phyloP scores from a whole-genome alignment of 1,284 basidiomycete genomes.

The Trichosporon sp. region DNA sequence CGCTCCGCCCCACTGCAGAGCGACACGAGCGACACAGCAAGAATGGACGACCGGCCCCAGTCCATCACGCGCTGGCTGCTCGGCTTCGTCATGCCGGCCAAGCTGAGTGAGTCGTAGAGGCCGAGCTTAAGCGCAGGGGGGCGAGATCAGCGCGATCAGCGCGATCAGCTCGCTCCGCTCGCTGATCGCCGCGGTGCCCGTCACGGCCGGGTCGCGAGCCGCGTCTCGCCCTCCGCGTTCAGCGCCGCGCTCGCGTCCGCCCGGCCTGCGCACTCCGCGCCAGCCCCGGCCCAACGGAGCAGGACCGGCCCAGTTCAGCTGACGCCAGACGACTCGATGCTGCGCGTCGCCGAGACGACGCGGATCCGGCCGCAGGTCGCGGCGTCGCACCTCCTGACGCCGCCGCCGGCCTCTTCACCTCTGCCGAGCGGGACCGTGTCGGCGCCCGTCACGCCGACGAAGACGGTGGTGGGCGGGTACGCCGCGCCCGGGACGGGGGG shows the following conservation, averaged over 20 bases:
- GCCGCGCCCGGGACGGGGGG: not conserved
- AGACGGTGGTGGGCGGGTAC: not conserved
- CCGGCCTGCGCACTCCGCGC: too few relatives aligned
- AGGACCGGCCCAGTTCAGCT: too few relatives aligned
- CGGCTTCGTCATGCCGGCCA: slow-evolving; percentile 11
- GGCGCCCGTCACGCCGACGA: not conserved
- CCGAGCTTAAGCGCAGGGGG: not conserved
- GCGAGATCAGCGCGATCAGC: not conserved
- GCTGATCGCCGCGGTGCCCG: too few relatives aligned
- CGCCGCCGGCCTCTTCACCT: not conserved
- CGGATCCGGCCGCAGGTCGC: not conserved
- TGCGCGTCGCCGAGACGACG: not conserved
- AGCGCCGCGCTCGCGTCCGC: too few relatives aligned
- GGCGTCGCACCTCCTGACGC: not conserved
- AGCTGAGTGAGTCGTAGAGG: not conserved
- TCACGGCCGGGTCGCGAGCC: too few relatives aligned
- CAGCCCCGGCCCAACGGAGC: too few relatives aligned
- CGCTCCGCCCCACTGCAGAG: not conserved
- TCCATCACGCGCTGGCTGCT: slow-evolving; percentile 15
- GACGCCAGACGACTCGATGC: slow-evolving; percentile 1
- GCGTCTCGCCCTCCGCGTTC: too few relatives aligned
- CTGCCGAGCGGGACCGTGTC: not conserved
- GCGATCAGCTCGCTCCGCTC: too few relatives aligned
- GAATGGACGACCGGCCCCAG: not conserved
- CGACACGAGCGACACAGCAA: too few relatives aligned